A percentile compares a stretch with the other conserved stretches of the same genome.
phyloP scores from a whole-genome alignment of 2,329 filamentous ascomycete genomes.

The Teratosphaeria destructans region DNA sequence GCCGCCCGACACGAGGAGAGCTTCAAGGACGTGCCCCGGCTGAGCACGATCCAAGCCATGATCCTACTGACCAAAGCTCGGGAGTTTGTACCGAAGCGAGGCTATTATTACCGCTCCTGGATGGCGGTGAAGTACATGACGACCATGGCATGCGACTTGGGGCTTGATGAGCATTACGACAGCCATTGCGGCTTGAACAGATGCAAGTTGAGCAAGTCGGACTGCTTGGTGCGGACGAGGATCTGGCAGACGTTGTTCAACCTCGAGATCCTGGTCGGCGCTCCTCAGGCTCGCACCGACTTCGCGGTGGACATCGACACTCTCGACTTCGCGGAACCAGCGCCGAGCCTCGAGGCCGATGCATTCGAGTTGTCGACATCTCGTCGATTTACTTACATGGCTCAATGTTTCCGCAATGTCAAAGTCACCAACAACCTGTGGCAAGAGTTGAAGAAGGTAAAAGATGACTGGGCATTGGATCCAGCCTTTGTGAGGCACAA shows the following conservation, averaged over 20 bases:
- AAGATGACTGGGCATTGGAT: constrained; percentile 77
- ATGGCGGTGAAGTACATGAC: constrained; percentile 88
- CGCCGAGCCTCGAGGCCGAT: constrained; percentile 56
- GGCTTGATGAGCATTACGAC: constrained; percentile 75
- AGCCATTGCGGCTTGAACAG: constrained; percentile 59
- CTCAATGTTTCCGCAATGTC: constrained; percentile 67
- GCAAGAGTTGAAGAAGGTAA: constrained; percentile 60
- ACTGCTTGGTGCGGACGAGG: constrained; percentile 75
- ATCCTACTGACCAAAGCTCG: constrained; percentile 81
- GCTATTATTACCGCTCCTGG: constrained; percentile 96
- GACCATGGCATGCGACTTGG: constrained; percentile 85
- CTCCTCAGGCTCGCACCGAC: constrained; percentile 72
- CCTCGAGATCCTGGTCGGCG: constrained; percentile 86
- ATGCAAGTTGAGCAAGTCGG: constrained; percentile 59
- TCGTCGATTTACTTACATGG: constrained; percentile 73
- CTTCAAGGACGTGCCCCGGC: constrained; percentile 81
- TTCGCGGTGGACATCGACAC: constrained; percentile 64
- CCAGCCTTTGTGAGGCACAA: constrained; percentile 74
- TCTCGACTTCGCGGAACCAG: constrained; percentile 61
- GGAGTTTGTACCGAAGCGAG: constrained; percentile 82
- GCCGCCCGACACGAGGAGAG: constrained; percentile 82
- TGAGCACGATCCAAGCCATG: constrained; percentile 86
- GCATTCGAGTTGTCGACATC: constrained; percentile 67
- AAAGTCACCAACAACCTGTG: constrained; percentile 68
- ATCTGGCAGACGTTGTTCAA: constrained; percentile 84